A percentile compares a stretch with the other conserved stretches of the same genome.
These are phyloP conservation scores for Peterozyma xylosa DNA, from an alignment of 805 yeast species.

Conservation along the genomic window DNA sequence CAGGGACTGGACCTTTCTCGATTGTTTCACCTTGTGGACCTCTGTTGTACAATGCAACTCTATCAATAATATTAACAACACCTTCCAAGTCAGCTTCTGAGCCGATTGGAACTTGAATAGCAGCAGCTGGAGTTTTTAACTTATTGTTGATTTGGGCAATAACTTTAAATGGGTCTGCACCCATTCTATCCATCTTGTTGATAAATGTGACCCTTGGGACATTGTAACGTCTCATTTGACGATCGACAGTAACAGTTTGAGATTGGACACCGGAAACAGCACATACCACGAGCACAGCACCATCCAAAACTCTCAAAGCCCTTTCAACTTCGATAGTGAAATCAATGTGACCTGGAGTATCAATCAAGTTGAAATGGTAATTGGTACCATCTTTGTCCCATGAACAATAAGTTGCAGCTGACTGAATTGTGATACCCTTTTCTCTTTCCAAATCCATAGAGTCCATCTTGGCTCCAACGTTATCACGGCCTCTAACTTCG, in stretches of 20 bases:
- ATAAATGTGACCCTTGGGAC: slow-evolving; percentile 95
- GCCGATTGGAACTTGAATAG: slow-evolving; percentile 97
- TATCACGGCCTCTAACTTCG: slow-evolving; percentile 94
- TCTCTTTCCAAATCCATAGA: slow-evolving; percentile 98
- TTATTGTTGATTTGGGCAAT: slow-evolving; percentile 85
- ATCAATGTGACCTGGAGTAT: slow-evolving; percentile 98
- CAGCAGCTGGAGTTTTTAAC: slow-evolving; percentile 91
- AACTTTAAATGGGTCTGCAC: slow-evolving; percentile 94
- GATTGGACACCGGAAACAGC: slow-evolving; percentile 98
- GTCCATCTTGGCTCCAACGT: slow-evolving; percentile 99
- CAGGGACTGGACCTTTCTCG: slow-evolving; percentile 63
- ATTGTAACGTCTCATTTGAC: slow-evolving; percentile 97
- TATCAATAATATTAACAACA: slow-evolving; percentile 83
- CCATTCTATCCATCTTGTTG: slow-evolving; percentile 99
- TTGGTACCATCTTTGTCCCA: slow-evolving; percentile 72
- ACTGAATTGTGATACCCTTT: slow-evolving; percentile 97
- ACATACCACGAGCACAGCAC: slow-evolving; percentile 97
- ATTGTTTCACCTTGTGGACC: slow-evolving; percentile 85
- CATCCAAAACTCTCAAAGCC: slow-evolving; percentile 95
- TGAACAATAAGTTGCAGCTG: slow-evolving; percentile 97
- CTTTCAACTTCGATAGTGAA: slow-evolving; percentile 98
- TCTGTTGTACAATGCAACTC: slow-evolving; percentile 82
- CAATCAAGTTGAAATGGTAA: slow-evolving; percentile 90
- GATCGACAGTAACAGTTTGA: slow-evolving; percentile 96
- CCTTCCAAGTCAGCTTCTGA: slow-evolving; percentile 81